Conservation (phyloP, 164 flowering plant species). For the Amborella trichopoda region DNA sequence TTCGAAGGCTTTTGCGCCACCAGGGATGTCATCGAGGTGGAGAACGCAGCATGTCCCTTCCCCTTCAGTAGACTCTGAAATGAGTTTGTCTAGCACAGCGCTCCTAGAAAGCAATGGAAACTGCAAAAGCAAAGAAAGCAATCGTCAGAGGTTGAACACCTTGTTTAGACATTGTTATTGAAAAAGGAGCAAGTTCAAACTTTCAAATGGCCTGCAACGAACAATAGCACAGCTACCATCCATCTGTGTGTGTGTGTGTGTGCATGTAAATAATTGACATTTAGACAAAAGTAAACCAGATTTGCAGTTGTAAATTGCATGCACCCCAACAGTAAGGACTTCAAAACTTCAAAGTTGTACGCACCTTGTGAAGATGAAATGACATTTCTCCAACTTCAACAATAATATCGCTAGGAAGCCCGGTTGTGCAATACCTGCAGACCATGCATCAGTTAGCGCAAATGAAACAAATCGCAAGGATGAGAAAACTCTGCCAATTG, state of each 20-base stretch:
- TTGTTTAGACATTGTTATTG: too few relatives aligned
- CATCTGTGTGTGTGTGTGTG: too few relatives aligned
- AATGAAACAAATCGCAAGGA: too few relatives aligned
- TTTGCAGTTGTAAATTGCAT: too few relatives aligned
- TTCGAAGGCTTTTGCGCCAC: slow-evolving; percentile 56
- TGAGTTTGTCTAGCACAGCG: slow-evolving; percentile 34
- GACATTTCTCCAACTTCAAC: slow-evolving; percentile 59
- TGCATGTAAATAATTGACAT: too few relatives aligned
- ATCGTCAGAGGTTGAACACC: too few relatives aligned
- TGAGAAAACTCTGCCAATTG: too few relatives aligned
- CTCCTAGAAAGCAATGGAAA: slow-evolving; percentile 71
- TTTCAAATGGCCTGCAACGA: too few relatives aligned
- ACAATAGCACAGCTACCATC: too few relatives aligned
- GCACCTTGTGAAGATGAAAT: slow-evolving; percentile 77
- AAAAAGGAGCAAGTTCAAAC: neutral
- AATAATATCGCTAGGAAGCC: slow-evolving; percentile 61
- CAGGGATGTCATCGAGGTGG: slow-evolving; percentile 62
- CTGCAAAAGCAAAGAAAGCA: slow-evolving; percentile 32
- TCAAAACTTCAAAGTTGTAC: slow-evolving; percentile 1
- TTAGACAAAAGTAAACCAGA: too few relatives aligned
- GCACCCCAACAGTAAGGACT: too few relatives aligned
- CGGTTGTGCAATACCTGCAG: slow-evolving; percentile 49
- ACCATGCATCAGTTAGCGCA: too few relatives aligned
- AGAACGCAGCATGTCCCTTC: slow-evolving; percentile 23
- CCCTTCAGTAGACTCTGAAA: slow-evolving; percentile 23